These are phyloP conservation scores for Prosopis cineraria DNA, from an alignment of 306 rosid genomes.

Conservation along the genomic window DNA sequence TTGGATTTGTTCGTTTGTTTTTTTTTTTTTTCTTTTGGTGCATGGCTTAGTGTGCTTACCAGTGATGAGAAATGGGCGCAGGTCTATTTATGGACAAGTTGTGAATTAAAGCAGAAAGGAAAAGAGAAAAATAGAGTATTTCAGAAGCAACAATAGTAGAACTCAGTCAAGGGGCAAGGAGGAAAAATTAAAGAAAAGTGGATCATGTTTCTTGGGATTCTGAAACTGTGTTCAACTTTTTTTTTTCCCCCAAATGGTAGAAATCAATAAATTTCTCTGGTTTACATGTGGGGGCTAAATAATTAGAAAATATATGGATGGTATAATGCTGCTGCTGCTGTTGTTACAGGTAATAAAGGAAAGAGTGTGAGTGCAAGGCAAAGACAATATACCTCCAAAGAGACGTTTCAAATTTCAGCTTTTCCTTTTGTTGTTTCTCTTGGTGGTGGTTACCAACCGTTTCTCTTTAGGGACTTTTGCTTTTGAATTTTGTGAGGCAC, in stretches of 20 bases:
- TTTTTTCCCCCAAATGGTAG: neutral
- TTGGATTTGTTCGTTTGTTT: no score
- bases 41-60: neutral
- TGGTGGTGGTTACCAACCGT: constrained; percentile 55
- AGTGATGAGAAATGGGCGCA: constrained; percentile 45
- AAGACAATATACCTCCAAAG: constrained; percentile 51
- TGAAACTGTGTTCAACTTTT: constrained; percentile 56
- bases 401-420: constrained; percentile 94
- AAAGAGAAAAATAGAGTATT: constrained; percentile 10
- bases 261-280: constrained; percentile 21
- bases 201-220: constrained; percentile 75
- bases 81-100: constrained; percentile 54
- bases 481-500: constrained; percentile 36
- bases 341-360: constrained; percentile 48
- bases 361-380: constrained; percentile 36
- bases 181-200: constrained; percentile 37
- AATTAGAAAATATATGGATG: constrained; percentile 57
- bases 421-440: constrained; percentile 58
- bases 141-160: constrained; percentile 15
- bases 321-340: constrained; percentile 40
- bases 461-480: constrained; percentile 42
- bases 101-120: constrained; percentile 35
- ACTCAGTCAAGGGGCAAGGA: constrained; percentile 73
- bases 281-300: constrained; percentile 76
- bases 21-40: no score